Evolutionary conservation across 2,329 filamentous ascomycete genomes (phyloP), one percentile per base, ranked within the genome.

Genomic region (Pleomassaria siparia): DNA sequence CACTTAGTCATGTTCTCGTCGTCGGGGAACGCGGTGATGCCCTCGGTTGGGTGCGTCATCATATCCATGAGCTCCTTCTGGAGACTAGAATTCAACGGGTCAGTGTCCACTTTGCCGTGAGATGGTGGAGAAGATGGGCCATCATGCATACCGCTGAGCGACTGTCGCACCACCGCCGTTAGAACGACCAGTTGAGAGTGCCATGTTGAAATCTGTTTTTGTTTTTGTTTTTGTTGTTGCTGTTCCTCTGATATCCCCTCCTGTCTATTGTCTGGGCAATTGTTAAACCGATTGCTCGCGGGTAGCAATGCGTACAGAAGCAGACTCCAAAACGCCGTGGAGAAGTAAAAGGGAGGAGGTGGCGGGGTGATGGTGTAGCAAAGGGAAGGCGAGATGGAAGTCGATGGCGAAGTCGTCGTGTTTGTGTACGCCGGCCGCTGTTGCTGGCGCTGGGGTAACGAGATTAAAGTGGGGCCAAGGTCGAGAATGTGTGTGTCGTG

Each of bases 51-150:
- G 33, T 91, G 91, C 62, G 91, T 91, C 94, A 99, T 97, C 61
- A 99, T 85, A 72, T 94, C 87, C 92, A 99, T 97, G 59, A 99
- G 82, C 75, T 99, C 94, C 40, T 91, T 95, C 75, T 99, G 94
- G 47, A 99, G 81, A 64, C 94, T 97, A 66, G 25, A 53, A 20
- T 7, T 8, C n/a, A n/a, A 30, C 12, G 5, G n/a, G 15, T 35
- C 13, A 35, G 32, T 35, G 15, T 9, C 12, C 21, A 20, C 16
- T 26, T 46, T 4, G 12, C 15, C 42, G 49, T 60, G 49, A 56
- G 61, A 8, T 18, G 35, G n/a, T 22, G 24, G 29, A 29, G 44
- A 21, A 40, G 21, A 13, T n/a, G 25, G 18, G 33, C 18, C n/a
- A n/a, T n/a, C n/a, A 9, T 20, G 52, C 60, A 18, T 70, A 78